Base-by-base conservation (phyloP, 1,139 yeast species). In the Yamadazyma trypodendri region DNA sequence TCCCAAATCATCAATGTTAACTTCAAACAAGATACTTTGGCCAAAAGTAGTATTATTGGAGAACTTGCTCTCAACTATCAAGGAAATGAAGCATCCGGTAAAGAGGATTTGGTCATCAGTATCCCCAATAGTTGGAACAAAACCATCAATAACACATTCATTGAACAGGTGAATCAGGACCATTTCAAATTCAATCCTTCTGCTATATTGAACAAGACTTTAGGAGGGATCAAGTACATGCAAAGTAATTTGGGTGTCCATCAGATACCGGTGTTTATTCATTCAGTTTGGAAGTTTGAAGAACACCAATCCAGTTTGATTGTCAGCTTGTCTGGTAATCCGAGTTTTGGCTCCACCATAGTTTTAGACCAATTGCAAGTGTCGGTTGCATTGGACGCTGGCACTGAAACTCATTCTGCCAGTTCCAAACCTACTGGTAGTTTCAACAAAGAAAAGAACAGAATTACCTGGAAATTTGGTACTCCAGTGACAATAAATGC, bases 271-370 rank as follows among this genome's bases (percentile, higher is more conserved):
- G 60, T 90, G 21, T 62, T 78, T 21, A 72, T 90, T 34, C 74
- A 79, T 32, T 96, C 96, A 33, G 78, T 84, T 32, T 90, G 97
- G 97, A 83, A 89, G 53, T 83, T 83, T 54, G 96, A 89, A 58
- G 72, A 75, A 16, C 84, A 75, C 41, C 96, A 89, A 61, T 82
- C 96, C 1, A 82, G 95, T 52, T 82, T 90, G 42, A 84, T 89
- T 68, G 68, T 90, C 41, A 80, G 84, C 28, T 65, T 87, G 48
- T 78, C 77, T 54, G 70, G 84, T 42, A 68, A 77, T 32, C 81
- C 82, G 8, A 65, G 65, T 20, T 68, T 79, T 40, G 58, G 71
- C 2, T 56, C 64, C 10, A 27, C 36, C 2, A 50, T 82, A 16
- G 60, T 65, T 1, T 64, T 87, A 41, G 72, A 77, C 17, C 84